phyloP scores from a whole-genome alignment of 768 basidiomycete species.

The Plicaturopsis crispa region DNA sequence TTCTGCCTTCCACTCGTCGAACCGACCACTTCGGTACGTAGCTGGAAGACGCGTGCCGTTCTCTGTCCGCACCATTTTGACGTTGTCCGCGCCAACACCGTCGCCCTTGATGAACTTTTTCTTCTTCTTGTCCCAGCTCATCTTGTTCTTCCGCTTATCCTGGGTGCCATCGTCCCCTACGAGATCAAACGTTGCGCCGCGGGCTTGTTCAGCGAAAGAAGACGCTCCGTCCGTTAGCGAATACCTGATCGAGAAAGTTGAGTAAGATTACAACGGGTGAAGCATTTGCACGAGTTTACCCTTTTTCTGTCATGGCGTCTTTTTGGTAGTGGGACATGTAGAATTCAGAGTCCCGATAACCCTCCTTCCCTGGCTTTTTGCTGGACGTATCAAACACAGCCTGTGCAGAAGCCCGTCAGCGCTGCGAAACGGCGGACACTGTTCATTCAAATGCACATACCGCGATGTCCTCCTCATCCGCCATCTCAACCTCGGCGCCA shows the following conservation, averaged over 20 bases:
- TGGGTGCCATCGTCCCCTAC: slow-evolving; percentile 66
- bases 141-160: slow-evolving; percentile 50
- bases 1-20: slow-evolving; percentile 91
- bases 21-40: slow-evolving; percentile 87
- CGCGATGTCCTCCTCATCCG: slow-evolving; percentile 70
- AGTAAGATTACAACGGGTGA: slow-evolving; percentile 1
- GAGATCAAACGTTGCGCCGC: slow-evolving; percentile 74
- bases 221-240: slow-evolving; percentile 84
- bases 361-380: slow-evolving; percentile 34
- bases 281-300: slow-evolving; percentile 41
- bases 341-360: slow-evolving; percentile 74
- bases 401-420: too few relatives aligned
- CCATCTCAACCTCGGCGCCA: slow-evolving; percentile 50
- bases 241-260: slow-evolving; percentile 44
- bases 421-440: too few relatives aligned
- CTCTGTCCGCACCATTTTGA: slow-evolving; percentile 91
- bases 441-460: slow-evolving; percentile 29
- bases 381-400: slow-evolving; percentile 56
- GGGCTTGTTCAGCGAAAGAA: slow-evolving; percentile 79
- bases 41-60: slow-evolving; percentile 88
- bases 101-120: slow-evolving; percentile 89
- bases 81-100: slow-evolving; percentile 82
- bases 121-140: slow-evolving; percentile 95
- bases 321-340: slow-evolving; percentile 93
- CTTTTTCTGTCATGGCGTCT: slow-evolving; percentile 81